Evolutionary conservation across 345 rosid genomes (phyloP).

Genomic region (Aurinia saxatilis): DNA sequence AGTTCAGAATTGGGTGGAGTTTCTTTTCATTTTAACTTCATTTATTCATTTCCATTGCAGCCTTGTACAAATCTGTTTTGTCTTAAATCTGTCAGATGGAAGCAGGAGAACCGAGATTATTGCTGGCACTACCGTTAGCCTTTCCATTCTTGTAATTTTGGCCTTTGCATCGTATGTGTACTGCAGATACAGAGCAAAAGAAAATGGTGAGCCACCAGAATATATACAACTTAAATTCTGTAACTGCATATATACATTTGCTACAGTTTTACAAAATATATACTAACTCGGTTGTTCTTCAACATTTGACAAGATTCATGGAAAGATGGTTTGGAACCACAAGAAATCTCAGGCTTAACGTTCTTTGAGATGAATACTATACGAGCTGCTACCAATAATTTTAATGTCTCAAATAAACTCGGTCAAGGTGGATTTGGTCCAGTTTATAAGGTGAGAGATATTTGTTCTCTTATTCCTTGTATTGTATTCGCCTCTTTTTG

Average conservation of each 20-base stretch:
- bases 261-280: background rate
- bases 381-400: conserved; percentile 1
- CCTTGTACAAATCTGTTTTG: background rate
- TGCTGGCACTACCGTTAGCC: background rate
- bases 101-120: background rate
- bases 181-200: background rate
- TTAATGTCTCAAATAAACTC: conserved; percentile 5
- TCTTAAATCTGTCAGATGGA: background rate
- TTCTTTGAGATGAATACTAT: conserved; percentile 7
- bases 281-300: background rate
- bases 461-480: background rate
- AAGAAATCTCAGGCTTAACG: background rate
- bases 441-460: conserved; percentile 12
- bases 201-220: background rate
- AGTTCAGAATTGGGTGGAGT: conserved; percentile 46
- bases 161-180: background rate
- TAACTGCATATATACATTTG: too few species aligned
- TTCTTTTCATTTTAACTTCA: background rate
- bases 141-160: background rate
- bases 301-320: background rate
- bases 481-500: background rate
- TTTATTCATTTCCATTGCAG: background rate
- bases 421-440: conserved; percentile 25
- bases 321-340: background rate
- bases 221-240: too few species aligned